phyloP scores from a whole-genome alignment of 1,284 basidiomycete genomes.

The Boletus semigastroideus region DNA sequence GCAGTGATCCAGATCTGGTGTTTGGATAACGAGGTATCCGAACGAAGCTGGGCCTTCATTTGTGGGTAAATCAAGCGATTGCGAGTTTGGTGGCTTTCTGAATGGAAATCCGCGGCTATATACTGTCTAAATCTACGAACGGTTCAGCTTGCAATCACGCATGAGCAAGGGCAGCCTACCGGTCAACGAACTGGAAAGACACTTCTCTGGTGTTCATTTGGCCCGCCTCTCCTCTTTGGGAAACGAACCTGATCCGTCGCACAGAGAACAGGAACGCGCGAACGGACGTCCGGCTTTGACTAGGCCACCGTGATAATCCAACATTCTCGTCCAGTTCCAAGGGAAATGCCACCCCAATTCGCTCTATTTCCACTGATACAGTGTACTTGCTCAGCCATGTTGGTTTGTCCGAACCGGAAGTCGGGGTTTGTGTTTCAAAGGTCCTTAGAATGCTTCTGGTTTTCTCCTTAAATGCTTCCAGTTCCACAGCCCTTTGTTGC shows the following conservation, averaged over 20 bases:
- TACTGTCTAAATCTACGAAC: slow-evolving; percentile 72
- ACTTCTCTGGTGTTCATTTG: slow-evolving; percentile 70
- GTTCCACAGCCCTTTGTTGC: slow-evolving; percentile 71
- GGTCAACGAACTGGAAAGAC: slow-evolving; percentile 81
- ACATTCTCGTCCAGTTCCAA: slow-evolving; percentile 57
- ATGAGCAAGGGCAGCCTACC: slow-evolving; percentile 43
- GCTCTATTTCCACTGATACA: slow-evolving; percentile 62
- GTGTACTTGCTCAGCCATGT: slow-evolving; percentile 70
- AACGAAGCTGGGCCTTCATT: slow-evolving; percentile 74
- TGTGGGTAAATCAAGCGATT: slow-evolving; percentile 82
- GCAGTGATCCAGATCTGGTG: slow-evolving; percentile 69
- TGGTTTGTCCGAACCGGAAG: slow-evolving; percentile 39
- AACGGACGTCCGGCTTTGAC: slow-evolving; percentile 45
- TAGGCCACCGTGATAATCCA: slow-evolving; percentile 43
- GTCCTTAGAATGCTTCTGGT: slow-evolving; percentile 70
- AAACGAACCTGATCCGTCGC: slow-evolving; percentile 68
- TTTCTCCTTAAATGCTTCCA: slow-evolving; percentile 82
- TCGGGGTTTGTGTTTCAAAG: slow-evolving; percentile 59
- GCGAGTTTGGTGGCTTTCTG: slow-evolving; percentile 64
- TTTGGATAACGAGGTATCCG: slow-evolving; percentile 48
- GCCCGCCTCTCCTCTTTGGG: slow-evolving; percentile 77
- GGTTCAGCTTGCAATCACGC: slow-evolving; percentile 9
- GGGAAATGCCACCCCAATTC: slow-evolving; percentile 86
- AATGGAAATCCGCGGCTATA: slow-evolving; percentile 65
- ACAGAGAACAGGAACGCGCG: slow-evolving; percentile 86